phyloP scores from a whole-genome alignment of 495 filamentous ascomycete genomes.

The Neurospora pannonica region DNA sequence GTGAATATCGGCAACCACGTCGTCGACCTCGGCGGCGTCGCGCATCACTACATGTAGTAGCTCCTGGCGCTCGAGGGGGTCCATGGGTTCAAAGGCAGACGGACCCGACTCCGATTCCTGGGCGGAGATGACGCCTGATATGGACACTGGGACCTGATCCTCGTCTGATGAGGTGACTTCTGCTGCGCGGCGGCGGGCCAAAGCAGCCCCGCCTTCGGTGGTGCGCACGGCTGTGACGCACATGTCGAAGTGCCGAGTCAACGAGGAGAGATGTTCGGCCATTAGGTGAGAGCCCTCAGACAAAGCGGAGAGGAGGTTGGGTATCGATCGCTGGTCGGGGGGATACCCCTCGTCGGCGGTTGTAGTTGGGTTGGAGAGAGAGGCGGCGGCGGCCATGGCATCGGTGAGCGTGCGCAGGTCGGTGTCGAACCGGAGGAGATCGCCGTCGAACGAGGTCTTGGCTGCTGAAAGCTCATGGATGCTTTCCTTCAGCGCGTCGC shows the following conservation, averaged over 20 bases:
- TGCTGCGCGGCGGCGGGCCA: constrained; percentile 46
- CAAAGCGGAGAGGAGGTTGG: constrained; percentile 58
- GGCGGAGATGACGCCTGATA: constrained; percentile 48
- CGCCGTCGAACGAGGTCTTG: constrained; percentile 50
- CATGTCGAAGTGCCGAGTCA: constrained; percentile 89
- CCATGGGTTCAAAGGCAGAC: constrained; percentile 55
- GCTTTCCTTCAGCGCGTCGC: constrained; percentile 54
- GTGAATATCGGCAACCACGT: constrained; percentile 77
- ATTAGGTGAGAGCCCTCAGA: constrained; percentile 75
- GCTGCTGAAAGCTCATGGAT: constrained; percentile 49
- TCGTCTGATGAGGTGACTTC: constrained; percentile 32
- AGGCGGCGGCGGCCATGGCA: constrained; percentile 25
- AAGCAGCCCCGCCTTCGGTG: constrained; percentile 81
- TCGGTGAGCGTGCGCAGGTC: constrained; percentile 43
- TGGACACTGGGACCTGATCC: constrained; percentile 50
- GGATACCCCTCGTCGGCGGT: constrained; percentile 29
- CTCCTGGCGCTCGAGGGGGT: constrained; percentile 64
- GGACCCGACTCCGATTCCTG: constrained; percentile 44
- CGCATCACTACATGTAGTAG: constrained; percentile 75
- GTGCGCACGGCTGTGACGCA: constrained; percentile 87
- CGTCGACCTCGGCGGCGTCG: constrained; percentile 80
- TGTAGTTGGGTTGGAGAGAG: constrained; percentile 24
- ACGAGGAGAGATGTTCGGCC: constrained; percentile 68
- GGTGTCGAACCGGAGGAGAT: constrained; percentile 53
- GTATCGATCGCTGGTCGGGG: constrained; percentile 34